A percentile compares a stretch with the other conserved stretches of the same genome.
These are phyloP conservation scores for Aspergillus sp. DNA, from an alignment of 2,329 filamentous ascomycete species.

Conservation along the genomic window DNA sequence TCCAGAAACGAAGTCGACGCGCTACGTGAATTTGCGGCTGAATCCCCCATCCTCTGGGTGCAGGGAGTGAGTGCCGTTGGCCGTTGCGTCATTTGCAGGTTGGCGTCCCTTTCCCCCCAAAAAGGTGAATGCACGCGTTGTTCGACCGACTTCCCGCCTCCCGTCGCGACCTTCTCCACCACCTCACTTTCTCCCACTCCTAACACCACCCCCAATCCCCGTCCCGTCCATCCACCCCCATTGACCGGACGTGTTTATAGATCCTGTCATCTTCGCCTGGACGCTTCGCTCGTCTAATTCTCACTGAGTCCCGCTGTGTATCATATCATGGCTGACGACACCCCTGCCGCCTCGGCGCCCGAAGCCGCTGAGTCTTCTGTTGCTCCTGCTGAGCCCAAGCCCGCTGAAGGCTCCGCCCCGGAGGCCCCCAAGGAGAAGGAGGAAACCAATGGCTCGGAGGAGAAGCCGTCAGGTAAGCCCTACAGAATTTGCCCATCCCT, in stretches of 20 bases:
- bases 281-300: constrained; percentile 10
- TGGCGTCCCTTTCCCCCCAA: constrained; percentile 14
- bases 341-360: constrained; percentile 31
- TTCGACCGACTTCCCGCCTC: constrained; percentile 27
- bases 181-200: constrained; percentile 24
- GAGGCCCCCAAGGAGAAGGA: constrained; percentile 23
- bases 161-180: constrained; percentile 30
- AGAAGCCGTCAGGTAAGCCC: constrained; percentile 31
- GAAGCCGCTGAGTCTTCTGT: constrained; percentile 28
- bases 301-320: constrained; percentile 22
- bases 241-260: constrained; percentile 11
- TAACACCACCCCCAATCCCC: constrained; percentile 25
- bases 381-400: constrained; percentile 26
- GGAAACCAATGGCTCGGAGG: constrained; percentile 24
- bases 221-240: constrained; percentile 17
- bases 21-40: background rate
- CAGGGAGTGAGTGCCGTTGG: constrained; percentile 13
- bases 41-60: background rate
- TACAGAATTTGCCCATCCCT: background rate
- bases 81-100: constrained; percentile 24
- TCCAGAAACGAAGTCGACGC: too few species aligned
- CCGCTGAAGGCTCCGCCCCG: constrained; percentile 18
- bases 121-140: constrained; percentile 24
- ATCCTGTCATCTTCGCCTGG: constrained; percentile 12
- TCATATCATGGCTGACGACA: constrained; percentile 43